A percentile compares a stretch with the other conserved stretches of the same genome.
phyloP scores from a whole-genome alignment of 371 early-diverging fungal genomes.

The Rhizomucor miehei region DNA sequence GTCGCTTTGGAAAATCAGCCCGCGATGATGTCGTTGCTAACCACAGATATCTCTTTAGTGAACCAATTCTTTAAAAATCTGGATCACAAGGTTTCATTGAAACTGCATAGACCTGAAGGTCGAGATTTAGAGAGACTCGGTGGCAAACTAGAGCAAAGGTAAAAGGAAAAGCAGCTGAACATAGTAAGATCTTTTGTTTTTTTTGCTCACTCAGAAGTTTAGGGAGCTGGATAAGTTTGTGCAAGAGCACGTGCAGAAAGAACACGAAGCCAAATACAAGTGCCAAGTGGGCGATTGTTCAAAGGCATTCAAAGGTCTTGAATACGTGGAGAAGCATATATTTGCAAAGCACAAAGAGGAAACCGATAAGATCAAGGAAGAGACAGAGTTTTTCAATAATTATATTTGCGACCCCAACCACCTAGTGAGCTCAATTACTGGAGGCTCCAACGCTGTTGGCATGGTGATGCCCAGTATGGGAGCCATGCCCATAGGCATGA shows the following conservation, averaged over 20 bases:
- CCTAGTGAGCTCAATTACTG: conserved; percentile 23
- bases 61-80: conserved; percentile 58
- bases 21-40: background rate
- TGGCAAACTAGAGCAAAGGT: conserved; percentile 72
- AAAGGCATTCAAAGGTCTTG: conserved; percentile 93
- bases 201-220: conserved; percentile 1
- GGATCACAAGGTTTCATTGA: conserved; percentile 63
- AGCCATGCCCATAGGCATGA: conserved; percentile 25
- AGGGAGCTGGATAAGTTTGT: conserved; percentile 52
- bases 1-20: background rate
- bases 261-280: conserved; percentile 82
- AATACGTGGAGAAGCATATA: conserved; percentile 94
- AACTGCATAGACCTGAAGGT: conserved; percentile 62
- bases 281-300: conserved; percentile 78
- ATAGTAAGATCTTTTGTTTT: background rate
- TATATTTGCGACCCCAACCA: conserved; percentile 83
- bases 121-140: conserved; percentile 70
- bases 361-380: conserved; percentile 54
- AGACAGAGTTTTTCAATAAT: conserved; percentile 80
- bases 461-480: conserved; percentile 10
- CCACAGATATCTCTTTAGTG: conserved; percentile 21
- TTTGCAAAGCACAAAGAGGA: conserved; percentile 81
- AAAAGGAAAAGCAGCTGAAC: conserved; percentile 10
- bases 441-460: background rate
- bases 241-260: conserved; percentile 61